Percentiles rank a stretch among this genome's conserved stretches.
Evolutionary conservation across 2,329 filamentous ascomycete species (phyloP).

Genomic region (Incumbomyces delicatus): DNA sequence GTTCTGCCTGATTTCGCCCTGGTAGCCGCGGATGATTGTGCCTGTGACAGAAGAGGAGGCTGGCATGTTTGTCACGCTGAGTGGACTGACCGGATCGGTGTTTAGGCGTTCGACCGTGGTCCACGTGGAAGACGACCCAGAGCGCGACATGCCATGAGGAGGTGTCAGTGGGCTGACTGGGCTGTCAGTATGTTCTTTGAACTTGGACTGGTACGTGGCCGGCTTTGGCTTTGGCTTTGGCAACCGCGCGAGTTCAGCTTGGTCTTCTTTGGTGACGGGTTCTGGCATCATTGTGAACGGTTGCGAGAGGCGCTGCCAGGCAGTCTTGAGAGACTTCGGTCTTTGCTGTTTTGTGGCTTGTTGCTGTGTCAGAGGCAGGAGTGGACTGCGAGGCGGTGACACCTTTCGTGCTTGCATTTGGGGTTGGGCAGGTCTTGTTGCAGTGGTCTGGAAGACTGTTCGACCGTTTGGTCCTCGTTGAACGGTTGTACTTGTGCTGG

Average conservation of each 20-base stretch:
- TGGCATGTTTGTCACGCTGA: slow-evolving; percentile 4
- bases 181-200: background rate
- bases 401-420: background rate
- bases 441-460: slow-evolving; percentile 1
- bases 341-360: slow-evolving; percentile 45
- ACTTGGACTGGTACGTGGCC: background rate
- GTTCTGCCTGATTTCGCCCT: slow-evolving; percentile 1
- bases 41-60: background rate
- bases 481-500: background rate
- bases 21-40: background rate
- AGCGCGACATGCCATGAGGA: background rate
- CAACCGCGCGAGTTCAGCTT: slow-evolving; percentile 1
- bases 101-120: slow-evolving; percentile 1
- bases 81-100: background rate
- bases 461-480: slow-evolving; percentile 1
- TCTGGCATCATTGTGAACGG: slow-evolving; percentile 2
- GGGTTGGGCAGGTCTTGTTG: background rate
- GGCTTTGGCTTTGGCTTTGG: background rate
- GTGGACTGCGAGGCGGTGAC: background rate
- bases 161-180: slow-evolving; percentile 1
- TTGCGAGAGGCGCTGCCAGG: slow-evolving; percentile 34
- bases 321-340: slow-evolving; percentile 85
- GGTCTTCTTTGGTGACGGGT: background rate
- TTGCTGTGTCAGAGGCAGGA: slow-evolving; percentile 1
- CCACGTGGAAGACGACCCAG: background rate